Conservation (phyloP, 75 land plant genomes). For the Picea sitchensis region DNA sequence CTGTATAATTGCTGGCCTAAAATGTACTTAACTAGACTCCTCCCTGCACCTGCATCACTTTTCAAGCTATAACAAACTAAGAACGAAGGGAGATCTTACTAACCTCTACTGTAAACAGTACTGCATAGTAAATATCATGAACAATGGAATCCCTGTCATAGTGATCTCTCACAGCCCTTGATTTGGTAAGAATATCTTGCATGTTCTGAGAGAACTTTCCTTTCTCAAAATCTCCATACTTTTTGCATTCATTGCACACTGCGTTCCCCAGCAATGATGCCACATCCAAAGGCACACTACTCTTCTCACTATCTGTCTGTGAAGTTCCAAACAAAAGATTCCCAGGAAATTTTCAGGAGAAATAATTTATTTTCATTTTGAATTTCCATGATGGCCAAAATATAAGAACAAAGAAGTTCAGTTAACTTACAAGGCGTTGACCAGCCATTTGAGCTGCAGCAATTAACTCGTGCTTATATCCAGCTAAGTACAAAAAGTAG, state of each 20-base stretch:
- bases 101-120: constrained; percentile 28
- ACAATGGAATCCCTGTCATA: constrained; percentile 30
- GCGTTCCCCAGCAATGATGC: constrained; percentile 21
- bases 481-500: constrained; percentile 33
- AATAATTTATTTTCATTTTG: too few species aligned
- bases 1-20: too few species aligned
- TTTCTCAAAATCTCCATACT: constrained; percentile 48
- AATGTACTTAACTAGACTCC: too few species aligned
- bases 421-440: too few species aligned
- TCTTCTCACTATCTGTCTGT: constrained; percentile 26
- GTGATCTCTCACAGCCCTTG: constrained; percentile 36
- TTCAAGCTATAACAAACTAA: not conserved
- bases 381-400: too few species aligned
- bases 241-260: constrained; percentile 29
- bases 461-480: constrained; percentile 31
- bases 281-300: constrained; percentile 33
- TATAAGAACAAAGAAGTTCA: too few species aligned
- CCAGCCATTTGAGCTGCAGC: constrained; percentile 22
- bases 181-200: constrained; percentile 26
- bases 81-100: not conserved
- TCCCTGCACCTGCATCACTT: too few species aligned
- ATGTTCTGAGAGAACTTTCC: constrained; percentile 21
- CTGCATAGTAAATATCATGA: constrained; percentile 40
- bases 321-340: not conserved
- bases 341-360: not conserved